Base-by-base conservation (phyloP, 2,329 filamentous ascomycete genomes). In the Pseudogymnoascus sp. region DNA sequence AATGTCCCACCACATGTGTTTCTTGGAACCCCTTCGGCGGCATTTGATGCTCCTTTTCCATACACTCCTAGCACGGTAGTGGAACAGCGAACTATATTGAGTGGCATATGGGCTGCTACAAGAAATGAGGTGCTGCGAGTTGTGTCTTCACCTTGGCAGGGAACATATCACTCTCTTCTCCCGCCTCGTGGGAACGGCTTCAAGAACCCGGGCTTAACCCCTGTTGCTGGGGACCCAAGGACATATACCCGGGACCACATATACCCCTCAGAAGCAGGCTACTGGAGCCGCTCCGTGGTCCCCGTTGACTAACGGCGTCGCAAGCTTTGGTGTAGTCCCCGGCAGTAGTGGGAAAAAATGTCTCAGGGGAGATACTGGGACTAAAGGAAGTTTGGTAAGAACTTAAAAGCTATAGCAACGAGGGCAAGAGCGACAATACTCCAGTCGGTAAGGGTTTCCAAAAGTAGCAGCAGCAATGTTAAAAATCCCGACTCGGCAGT, bases 171-270 rank as follows among this genome's bases (percentile, higher is more conserved):
- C 10, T 56, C 25, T 23, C 2, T 60, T 28, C 11, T 60, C 8
- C 34, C 59, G 6, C 28, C 10, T 38, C 31, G 28, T 60, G 34
- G 59, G 59, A 21, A 60, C 46, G 46, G 25, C 46, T 16, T 18
- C n/a, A 11, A 16, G 10, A 56, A 31, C 8, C 25, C n/a, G 8
- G 25, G 14, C 28, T 34, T 16, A 34, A 34, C 25, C 50, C 50
- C 50, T 56, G 50, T 56, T 18, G 8, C 50, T 25, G 50, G 25
- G 25, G 25, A 34, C 50, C 50, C 50, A 34, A 18, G n/a, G 5
- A 34, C 50, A 56, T 56, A 56, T 34, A 56, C 50, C 50, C 50
- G 50, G 50, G n/a, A 56, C 50, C 50, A 56, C 50, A 31, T 56
- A 56, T 56, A 18, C 10, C n/a, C 5, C 50, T 5, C 50, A 50